phyloP scores from a whole-genome alignment of 371 early-diverging fungal species.

The Chytridium lagenaria region DNA sequence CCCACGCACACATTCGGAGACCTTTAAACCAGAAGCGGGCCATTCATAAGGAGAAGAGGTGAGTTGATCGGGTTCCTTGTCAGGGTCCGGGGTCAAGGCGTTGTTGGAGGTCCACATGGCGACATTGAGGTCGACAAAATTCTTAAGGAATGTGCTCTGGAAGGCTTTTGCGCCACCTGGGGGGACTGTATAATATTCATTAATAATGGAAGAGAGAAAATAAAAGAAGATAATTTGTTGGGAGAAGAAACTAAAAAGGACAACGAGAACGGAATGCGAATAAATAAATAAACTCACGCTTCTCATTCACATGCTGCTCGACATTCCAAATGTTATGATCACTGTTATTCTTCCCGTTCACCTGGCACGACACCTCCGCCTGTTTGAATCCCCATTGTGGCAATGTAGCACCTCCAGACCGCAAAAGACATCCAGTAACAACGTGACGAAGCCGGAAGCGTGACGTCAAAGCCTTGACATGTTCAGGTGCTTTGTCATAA shows the following conservation, averaged over 20 bases:
- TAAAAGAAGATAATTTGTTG: conserved; percentile 7
- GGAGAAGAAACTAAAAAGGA: no score
- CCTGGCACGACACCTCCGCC: conserved; percentile 90
- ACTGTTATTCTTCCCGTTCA: conserved; percentile 62
- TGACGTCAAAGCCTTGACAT: conserved; percentile 81
- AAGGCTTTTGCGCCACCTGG: conserved; percentile 61
- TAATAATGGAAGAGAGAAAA: conserved; percentile 19
- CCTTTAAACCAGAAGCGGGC: conserved; percentile 93
- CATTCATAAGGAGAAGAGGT: conserved; percentile 93
- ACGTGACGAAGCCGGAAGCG: conserved; percentile 87
- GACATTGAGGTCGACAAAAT: conserved; percentile 93
- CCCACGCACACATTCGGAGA: conserved; percentile 98
- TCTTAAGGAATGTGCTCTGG: conserved; percentile 79
- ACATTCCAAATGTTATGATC: conserved; percentile 92
- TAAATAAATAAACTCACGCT: conserved; percentile 60
- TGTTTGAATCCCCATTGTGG: conserved; percentile 99
- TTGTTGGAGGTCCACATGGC: conserved; percentile 99
- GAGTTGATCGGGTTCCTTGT: conserved; percentile 88
- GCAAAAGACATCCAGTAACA: conserved; percentile 82
- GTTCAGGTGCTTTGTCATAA: conserved; percentile 48
- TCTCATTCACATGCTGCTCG: conserved; percentile 86
- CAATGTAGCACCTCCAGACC: conserved; percentile 76
- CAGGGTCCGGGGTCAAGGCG: conserved; percentile 95
- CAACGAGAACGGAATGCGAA: conserved; percentile 4
- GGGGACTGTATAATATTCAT: conserved; percentile 59